Conservation (phyloP, 306 rosid genomes). For the Medicago truncatula region DNA sequence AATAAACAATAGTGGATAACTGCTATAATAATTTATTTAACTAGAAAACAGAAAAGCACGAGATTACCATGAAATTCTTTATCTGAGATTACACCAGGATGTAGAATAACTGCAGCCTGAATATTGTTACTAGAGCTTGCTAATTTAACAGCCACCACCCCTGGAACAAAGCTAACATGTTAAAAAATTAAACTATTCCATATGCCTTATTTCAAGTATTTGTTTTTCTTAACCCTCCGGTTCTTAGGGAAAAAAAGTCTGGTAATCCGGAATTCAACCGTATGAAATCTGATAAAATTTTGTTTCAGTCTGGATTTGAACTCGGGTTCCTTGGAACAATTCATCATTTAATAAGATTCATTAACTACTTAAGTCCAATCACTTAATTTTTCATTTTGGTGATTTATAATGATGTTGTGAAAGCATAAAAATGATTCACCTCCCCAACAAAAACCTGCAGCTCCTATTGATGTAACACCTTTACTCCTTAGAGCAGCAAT, state of each 20-base stretch:
- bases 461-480: constrained; percentile 62
- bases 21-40: neutral
- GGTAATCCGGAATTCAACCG: too few species aligned
- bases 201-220: too few species aligned
- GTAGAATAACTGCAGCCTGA: constrained; percentile 55
- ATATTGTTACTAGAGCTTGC: constrained; percentile 43
- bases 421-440: constrained; percentile 44
- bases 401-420: neutral
- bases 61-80: constrained; percentile 45
- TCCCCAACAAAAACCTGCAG: constrained; percentile 76
- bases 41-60: neutral
- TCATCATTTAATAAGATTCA: too few species aligned
- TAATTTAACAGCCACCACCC: constrained; percentile 50
- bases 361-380: neutral
- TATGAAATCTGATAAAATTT: too few species aligned
- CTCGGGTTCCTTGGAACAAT: too few species aligned
- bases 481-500: constrained; percentile 59
- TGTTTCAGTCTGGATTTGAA: too few species aligned
- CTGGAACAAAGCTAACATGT: constrained; percentile 41
- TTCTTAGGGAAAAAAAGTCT: too few species aligned
- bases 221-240: too few species aligned
- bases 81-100: constrained; percentile 47
- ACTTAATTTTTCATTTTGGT: neutral
- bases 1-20: neutral
- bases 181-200: too few species aligned